phyloP scores from a whole-genome alignment of 192 early-diverging fungal genomes.

The Allomyces macrogynus region DNA sequence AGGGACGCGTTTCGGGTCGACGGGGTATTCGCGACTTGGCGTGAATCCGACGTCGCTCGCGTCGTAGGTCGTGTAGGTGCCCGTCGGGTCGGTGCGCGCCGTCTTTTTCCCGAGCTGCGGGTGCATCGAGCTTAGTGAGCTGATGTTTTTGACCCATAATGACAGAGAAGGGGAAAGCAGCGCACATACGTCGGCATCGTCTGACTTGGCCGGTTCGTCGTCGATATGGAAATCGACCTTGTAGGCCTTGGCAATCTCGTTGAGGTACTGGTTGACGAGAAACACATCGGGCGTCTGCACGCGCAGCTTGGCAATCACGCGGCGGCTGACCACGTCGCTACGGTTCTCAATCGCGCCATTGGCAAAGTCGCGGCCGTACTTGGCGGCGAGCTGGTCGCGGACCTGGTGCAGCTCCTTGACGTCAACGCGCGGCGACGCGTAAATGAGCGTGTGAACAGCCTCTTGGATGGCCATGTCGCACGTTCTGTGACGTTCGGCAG shows the following conservation, averaged over 20 bases:
- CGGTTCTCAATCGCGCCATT: conserved; percentile 50
- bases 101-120: no score
- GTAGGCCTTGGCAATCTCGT: conserved; percentile 68
- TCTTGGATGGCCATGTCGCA: conserved; percentile 67
- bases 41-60: not conserved
- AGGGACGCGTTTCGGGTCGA: not conserved
- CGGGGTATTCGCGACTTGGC: not conserved
- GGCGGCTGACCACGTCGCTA: conserved; percentile 49
- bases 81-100: no score
- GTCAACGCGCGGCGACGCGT: conserved; percentile 68
- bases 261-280: conserved; percentile 67
- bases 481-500: conserved; percentile 13
- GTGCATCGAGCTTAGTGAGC: no score
- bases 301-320: conserved; percentile 47
- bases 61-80: not conserved
- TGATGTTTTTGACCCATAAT: no score
- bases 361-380: conserved; percentile 70
- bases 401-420: conserved; percentile 60
- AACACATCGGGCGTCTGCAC: conserved; percentile 56
- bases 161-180: no score
- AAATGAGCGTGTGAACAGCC: conserved; percentile 75
- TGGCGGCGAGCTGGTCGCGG: conserved; percentile 56
- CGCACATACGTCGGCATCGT: no score
- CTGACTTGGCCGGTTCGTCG: no score
- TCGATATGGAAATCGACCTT: conserved; percentile 39